Evolutionary conservation across 2,329 filamentous ascomycete species (phyloP).

Genomic region (Ophiosphaerella narmari): DNA sequence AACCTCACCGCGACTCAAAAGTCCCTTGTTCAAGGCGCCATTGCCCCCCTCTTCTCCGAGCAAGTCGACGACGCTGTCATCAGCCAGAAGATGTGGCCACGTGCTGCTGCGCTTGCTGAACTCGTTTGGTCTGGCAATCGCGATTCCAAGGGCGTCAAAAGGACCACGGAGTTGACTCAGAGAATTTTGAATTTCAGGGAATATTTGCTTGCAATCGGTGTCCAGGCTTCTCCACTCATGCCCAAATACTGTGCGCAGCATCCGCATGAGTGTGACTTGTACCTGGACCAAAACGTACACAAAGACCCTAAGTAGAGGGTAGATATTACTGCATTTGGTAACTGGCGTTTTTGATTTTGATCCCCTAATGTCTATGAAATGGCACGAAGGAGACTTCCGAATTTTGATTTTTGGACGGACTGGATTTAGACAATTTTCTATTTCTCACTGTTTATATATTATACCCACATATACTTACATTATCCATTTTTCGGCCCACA

Average conservation of each 20-base stretch:
- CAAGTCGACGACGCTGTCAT: conserved; percentile 60
- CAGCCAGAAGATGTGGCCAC: conserved; percentile 59
- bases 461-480: neutral
- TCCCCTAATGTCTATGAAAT: neutral
- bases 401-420: neutral
- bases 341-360: neutral
- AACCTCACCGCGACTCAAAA: conserved; percentile 55
- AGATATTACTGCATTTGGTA: neutral
- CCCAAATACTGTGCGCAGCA: conserved; percentile 64
- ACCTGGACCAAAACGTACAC: conserved; percentile 53
- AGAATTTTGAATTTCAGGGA: conserved; percentile 64
- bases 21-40: conserved; percentile 57
- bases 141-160: conserved; percentile 55
- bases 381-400: neutral
- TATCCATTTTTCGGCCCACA: no score
- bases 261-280: conserved; percentile 62
- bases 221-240: conserved; percentile 57
- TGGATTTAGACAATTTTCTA: neutral
- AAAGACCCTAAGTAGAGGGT: neutral
- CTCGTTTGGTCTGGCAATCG: conserved; percentile 61
- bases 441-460: neutral
- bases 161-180: conserved; percentile 59
- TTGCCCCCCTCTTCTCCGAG: conserved; percentile 59
- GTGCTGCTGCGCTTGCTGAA: conserved; percentile 61
- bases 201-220: conserved; percentile 61